Evolutionary conservation across 345 rosid genomes (phyloP), one percentile per base, ranked within the genome.

Genomic region (Populus pruinosa): DNA sequence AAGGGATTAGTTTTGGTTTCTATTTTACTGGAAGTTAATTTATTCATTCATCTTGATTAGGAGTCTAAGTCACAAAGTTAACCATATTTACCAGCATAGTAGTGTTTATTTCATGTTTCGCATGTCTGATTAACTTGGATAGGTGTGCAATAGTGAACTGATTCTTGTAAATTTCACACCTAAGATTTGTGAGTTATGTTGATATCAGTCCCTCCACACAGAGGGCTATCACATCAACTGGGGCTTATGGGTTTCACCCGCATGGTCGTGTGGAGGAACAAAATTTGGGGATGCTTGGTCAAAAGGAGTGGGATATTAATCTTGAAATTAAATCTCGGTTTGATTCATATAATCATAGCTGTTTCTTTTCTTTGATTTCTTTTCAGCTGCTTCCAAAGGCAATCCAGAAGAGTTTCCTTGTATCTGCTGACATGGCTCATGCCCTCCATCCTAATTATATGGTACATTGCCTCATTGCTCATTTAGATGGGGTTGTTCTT

Each of bases 351-450:
- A 23, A 36, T 38, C 59, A 63, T 75, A 20, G 9, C 59, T 63
- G 49, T 77, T 68, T 67, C n/a, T 55, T 67, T 72, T 74, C 62
- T 23, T 71, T 64, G 2, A 25, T 65, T 82, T 55, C 70, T 70
- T 81, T 68, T 21, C 91, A 94, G 99, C 82, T 90, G 81, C 89
- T 91, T 79, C 88, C 87, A 82, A 96, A 92, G 84, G 97, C 98
- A 12, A 88, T 90, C 66, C 99, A 96, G 80, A 91, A 71, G 86
- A 96, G 98, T 83, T 88, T 88, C 85, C 87, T 93, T 49, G 98
- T 96, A 16, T 94, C 98, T 23, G 97, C 99, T 72, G 98, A 96
- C 85, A 94, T 96, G 99, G 98, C 98, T 5, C 99, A 96, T 84
- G 98, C 98, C 81, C 82, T 94, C 23, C 99, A 96, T 84, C 98